These are phyloP conservation scores for Rubroshorea leprosula DNA, from an alignment of 345 rosid species.

Conservation along the genomic window DNA sequence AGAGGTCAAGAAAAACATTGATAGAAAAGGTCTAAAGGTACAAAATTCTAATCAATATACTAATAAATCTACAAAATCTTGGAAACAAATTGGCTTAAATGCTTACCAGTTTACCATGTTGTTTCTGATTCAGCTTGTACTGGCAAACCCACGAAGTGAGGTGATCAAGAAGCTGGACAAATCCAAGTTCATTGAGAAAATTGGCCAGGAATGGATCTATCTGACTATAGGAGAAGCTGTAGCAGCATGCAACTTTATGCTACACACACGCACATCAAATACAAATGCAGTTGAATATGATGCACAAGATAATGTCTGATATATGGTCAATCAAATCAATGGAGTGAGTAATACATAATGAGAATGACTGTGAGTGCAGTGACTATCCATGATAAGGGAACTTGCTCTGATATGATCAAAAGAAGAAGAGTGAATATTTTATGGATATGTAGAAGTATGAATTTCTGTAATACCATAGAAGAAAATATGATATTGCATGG, in stretches of 20 bases:
- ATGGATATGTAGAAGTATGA: no score
- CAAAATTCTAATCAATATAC: neutral
- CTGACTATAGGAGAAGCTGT: slow-evolving; percentile 87
- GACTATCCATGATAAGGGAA: no score
- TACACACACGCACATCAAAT: slow-evolving; percentile 40
- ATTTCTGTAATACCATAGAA: no score
- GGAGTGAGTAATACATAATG: neutral
- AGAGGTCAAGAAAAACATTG: slow-evolving; percentile 57
- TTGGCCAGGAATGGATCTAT: slow-evolving; percentile 77
- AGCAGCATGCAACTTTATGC: slow-evolving; percentile 69
- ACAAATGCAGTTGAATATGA: slow-evolving; percentile 21
- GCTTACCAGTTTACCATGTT: neutral
- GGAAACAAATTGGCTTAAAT: neutral
- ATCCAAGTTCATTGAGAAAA: slow-evolving; percentile 41
- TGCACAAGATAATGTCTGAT: slow-evolving; percentile 9
- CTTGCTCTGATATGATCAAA: no score
- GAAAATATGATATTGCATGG: no score
- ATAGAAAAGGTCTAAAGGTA: slow-evolving; percentile 69
- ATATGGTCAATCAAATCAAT: neutral
- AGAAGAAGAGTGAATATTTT: no score
- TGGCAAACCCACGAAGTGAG: slow-evolving; percentile 68
- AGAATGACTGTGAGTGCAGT: neutral
- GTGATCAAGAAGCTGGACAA: slow-evolving; percentile 64
- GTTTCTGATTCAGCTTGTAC: slow-evolving; percentile 33
- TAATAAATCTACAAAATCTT: no score